phyloP scores from a whole-genome alignment of 1,139 yeast genomes.

The Candida labiduridarum region DNA sequence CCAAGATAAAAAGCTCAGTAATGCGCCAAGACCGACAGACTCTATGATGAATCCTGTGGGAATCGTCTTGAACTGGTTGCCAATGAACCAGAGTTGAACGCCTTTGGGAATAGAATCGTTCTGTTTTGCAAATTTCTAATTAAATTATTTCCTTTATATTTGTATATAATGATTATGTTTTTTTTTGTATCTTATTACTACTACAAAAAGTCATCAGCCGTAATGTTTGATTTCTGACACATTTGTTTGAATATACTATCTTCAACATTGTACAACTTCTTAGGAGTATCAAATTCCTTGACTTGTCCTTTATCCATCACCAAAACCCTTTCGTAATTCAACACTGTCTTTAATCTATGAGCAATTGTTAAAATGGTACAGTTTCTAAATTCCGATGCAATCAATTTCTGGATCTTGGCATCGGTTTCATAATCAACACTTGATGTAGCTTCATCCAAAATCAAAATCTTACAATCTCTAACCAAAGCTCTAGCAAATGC shows the following conservation, averaged over 20 bases:
- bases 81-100: no score
- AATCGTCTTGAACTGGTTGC: no score
- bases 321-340: conserved; percentile 40
- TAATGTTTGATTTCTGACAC: conserved; percentile 61
- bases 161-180: no score
- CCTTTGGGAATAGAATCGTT: no score
- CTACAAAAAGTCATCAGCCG: conserved; percentile 23
- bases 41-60: no score
- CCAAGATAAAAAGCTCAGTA: no score
- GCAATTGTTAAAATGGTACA: conserved; percentile 47
- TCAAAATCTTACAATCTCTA: conserved; percentile 37
- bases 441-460: conserved; percentile 48
- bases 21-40: no score
- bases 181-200: neutral
- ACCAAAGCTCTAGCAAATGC: conserved; percentile 47
- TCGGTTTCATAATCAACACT: conserved; percentile 48
- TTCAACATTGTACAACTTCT: conserved; percentile 23
- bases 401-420: conserved; percentile 37
- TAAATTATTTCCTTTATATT: no score
- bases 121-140: no score
- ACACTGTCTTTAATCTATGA: conserved; percentile 42
- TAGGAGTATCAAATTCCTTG: conserved; percentile 60
- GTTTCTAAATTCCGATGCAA: conserved; percentile 33
- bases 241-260: conserved; percentile 47
- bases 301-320: conserved; percentile 55